These are phyloP conservation scores for Candida methanosorbosa DNA, from an alignment of 805 yeast species.

Conservation along the genomic window DNA sequence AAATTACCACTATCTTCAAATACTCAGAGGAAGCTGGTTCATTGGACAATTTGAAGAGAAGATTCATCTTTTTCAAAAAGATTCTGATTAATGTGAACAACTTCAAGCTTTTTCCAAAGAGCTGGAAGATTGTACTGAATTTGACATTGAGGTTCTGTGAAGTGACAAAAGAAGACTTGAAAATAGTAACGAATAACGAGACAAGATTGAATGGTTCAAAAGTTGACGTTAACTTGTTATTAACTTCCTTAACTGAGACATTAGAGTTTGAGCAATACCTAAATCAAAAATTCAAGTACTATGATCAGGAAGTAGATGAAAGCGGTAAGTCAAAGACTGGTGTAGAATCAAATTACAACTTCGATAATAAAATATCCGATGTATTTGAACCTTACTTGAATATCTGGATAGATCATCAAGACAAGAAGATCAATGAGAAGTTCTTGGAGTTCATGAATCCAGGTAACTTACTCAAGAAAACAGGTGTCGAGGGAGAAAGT, in stretches of 20 bases:
- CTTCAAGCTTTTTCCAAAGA: constrained; percentile 49
- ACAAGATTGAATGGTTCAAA: constrained; percentile 23
- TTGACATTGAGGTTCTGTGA: constrained; percentile 58
- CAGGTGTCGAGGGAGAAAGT: constrained; percentile 21
- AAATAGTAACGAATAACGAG: constrained; percentile 36
- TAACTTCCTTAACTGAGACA: constrained; percentile 65
- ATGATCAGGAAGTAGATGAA: constrained; percentile 24
- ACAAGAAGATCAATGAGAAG: constrained; percentile 49
- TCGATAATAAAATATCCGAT: constrained; percentile 40
- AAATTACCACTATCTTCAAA: constrained; percentile 66
- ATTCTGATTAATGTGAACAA: constrained; percentile 54
- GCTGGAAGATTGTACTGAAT: constrained; percentile 63
- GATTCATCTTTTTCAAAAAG: constrained; percentile 76
- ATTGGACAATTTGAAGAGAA: constrained; percentile 72
- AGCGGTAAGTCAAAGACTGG: constrained; percentile 18
- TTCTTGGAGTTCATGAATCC: constrained; percentile 56
- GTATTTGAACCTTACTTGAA: constrained; percentile 81
- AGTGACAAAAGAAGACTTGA: constrained; percentile 60
- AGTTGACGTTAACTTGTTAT: constrained; percentile 54
- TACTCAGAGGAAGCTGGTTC: constrained; percentile 90
- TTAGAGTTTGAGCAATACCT: constrained; percentile 76
- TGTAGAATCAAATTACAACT: constrained; percentile 15
- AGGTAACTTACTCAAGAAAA: constrained; percentile 38
- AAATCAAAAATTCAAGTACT: constrained; percentile 50
- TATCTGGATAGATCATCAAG: constrained; percentile 85